Evolutionary conservation across 441 rosid genomes (phyloP), one percentile per base, ranked within the genome.

Genomic region (Pelargonium cotyledonis): DNA sequence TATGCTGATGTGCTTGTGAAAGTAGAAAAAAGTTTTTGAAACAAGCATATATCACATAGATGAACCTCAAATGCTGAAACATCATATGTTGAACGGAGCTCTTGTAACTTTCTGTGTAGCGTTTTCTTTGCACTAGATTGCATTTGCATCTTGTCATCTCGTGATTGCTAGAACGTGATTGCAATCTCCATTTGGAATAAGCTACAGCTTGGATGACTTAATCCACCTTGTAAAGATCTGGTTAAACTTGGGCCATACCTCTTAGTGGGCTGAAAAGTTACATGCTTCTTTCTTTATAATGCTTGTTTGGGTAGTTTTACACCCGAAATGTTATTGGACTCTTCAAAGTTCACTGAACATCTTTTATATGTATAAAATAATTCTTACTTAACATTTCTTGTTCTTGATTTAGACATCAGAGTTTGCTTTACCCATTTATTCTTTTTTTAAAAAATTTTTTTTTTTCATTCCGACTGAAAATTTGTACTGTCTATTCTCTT

Each of bases 401-500:
- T 5, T 31, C 38, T 31, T 31, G 38, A 31, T 31, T 31, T 44
- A 41, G n/a, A n/a, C 15, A n/a, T 14, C 14, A 31, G 38, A 31
- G 38, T 31, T 31, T 31, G 38, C 38, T 31, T 31, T 31, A 31
- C 23, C 9, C 18, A 8, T 15, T 15, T 15, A 4, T 55, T 9
- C 9, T 21, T 61, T n/a, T 38, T 41, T 47, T 43, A 23, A n/a
- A n/a, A n/a, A n/a, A 0, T 21, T 43, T 29, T 8, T 71, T 61
- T 60, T 53, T 64, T 51, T 11, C 51, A 15, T 41, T 71, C 62
- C 47, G 38, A 65, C 68, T 60, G 29, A 76, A 53, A 40, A 76
- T 57, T 38, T 65, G 21, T 67, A 29, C 53, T 72, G 75, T 43
- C 67, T 46, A 61, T 57, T 65, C 65, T 61, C 49, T 69, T 79